phyloP scores from a whole-genome alignment of 495 filamentous ascomycete genomes.

The Aspergillus mulundensis region DNA sequence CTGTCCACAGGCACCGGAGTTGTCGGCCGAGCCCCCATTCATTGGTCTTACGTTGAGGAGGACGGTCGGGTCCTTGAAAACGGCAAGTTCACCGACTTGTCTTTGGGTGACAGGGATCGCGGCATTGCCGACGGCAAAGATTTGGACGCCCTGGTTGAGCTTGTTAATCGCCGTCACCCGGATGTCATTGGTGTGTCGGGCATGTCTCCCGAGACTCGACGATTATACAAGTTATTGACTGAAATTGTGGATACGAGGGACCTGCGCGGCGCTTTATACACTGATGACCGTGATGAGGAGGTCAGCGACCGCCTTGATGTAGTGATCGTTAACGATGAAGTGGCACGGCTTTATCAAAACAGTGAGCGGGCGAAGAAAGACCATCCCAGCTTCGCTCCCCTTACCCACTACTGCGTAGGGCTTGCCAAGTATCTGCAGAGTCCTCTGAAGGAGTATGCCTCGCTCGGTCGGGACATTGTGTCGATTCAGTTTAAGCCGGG shows the following conservation, averaged over 20 bases:
- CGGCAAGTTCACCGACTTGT: slow-evolving; percentile 76
- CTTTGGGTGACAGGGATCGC: slow-evolving; percentile 63
- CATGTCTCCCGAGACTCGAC: slow-evolving; percentile 83
- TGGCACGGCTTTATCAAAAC: slow-evolving; percentile 88
- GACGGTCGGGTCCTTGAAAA: slow-evolving; percentile 84
- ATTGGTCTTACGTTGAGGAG: slow-evolving; percentile 90
- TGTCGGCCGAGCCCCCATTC: slow-evolving; percentile 70
- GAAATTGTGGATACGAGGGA: slow-evolving; percentile 69
- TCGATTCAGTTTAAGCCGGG: slow-evolving; percentile 84
- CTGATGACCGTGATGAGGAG: slow-evolving; percentile 56
- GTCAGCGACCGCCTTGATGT: slow-evolving; percentile 75
- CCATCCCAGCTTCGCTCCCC: slow-evolving; percentile 68
- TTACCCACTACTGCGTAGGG: slow-evolving; percentile 83
- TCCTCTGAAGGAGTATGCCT: slow-evolving; percentile 92
- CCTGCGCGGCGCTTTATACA: slow-evolving; percentile 68
- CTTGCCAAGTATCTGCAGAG: slow-evolving; percentile 88
- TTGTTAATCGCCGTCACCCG: slow-evolving; percentile 71
- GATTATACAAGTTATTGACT: slow-evolving; percentile 72
- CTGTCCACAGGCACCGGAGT: slow-evolving; percentile 76
- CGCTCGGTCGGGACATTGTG: slow-evolving; percentile 79
- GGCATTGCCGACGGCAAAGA: slow-evolving; percentile 56
- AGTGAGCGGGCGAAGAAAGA: slow-evolving; percentile 77
- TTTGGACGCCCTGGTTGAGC: slow-evolving; percentile 63
- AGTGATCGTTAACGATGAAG: slow-evolving; percentile 91
- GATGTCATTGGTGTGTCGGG: slow-evolving; percentile 89